Evolutionary conservation across 345 rosid genomes (phyloP).

Genomic region (Eucalyptus regnans): DNA sequence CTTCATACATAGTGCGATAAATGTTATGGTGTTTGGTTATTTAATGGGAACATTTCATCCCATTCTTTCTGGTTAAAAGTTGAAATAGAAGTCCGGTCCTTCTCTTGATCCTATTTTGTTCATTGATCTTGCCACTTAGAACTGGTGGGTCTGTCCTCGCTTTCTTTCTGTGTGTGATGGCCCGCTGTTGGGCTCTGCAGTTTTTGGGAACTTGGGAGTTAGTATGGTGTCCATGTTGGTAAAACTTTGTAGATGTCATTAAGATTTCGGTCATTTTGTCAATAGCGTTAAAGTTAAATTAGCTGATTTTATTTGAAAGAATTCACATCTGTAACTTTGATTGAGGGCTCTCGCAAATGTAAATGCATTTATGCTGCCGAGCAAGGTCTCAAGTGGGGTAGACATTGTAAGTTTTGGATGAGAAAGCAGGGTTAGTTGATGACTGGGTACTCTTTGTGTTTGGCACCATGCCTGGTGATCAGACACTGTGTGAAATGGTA

Average conservation of each 20-base stretch:
- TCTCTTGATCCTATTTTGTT: background rate
- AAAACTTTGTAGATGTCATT: background rate
- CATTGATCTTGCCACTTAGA: background rate
- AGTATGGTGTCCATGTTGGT: background rate
- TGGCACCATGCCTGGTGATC: background rate
- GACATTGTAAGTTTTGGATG: background rate
- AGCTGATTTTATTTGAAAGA: background rate
- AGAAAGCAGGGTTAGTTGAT: background rate
- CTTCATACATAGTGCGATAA: background rate
- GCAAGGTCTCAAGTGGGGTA: background rate
- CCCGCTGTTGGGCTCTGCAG: background rate
- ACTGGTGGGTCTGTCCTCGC: background rate
- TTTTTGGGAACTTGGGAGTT: background rate
- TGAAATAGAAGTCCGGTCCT: background rate
- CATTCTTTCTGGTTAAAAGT: background rate
- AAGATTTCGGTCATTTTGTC: background rate
- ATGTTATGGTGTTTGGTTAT: background rate
- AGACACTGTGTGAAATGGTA: background rate
- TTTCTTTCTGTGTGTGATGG: background rate
- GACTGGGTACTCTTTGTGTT: background rate
- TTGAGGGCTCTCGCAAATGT: background rate
- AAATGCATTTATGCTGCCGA: background rate
- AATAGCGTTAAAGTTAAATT: background rate
- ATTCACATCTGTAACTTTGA: background rate
- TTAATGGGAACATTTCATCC: background rate